Conservation (phyloP, 768 basidiomycete species). For the Epithele typhae region DNA sequence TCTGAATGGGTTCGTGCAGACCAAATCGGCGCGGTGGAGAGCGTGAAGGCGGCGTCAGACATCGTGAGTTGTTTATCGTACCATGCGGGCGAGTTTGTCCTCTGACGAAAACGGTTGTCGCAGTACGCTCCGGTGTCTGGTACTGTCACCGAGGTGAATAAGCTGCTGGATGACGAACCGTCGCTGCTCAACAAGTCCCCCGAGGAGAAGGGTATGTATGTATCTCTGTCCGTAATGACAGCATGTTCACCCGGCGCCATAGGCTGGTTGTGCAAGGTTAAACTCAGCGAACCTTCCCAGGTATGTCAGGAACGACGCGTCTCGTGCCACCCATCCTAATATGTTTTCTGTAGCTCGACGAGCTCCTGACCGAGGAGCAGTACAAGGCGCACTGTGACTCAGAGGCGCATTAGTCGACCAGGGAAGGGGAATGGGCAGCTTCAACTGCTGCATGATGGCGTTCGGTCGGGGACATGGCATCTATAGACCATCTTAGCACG, state of each 20-base stretch:
- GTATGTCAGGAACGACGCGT: conserved; percentile 35
- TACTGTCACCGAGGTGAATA: conserved; percentile 74
- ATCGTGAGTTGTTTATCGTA: conserved; percentile 45
- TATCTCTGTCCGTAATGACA: not conserved
- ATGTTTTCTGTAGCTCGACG: conserved; percentile 48
- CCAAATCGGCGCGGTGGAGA: conserved; percentile 88
- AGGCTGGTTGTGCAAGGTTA: conserved; percentile 98
- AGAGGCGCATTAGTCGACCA: not conserved
- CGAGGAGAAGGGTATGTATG: conserved; percentile 67
- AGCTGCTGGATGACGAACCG: conserved; percentile 59
- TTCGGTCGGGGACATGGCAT: not conserved
- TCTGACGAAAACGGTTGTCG: not conserved
- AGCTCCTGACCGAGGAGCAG: conserved; percentile 67
- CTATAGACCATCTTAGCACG: conserved; percentile 13
- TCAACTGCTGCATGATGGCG: conserved; percentile 1
- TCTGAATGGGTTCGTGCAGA: conserved; percentile 41
- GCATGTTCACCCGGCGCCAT: not conserved
- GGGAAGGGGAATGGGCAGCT: conserved; percentile 1
- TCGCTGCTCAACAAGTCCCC: conserved; percentile 86
- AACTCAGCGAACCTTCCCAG: conserved; percentile 72
- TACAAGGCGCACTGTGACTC: conserved; percentile 62
- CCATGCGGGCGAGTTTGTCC: not conserved
- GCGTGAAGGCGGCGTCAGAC: conserved; percentile 95
- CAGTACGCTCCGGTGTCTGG: conserved; percentile 95
- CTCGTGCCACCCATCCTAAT: not conserved